A percentile compares a stretch with the other conserved stretches of the same genome.
These are phyloP conservation scores for Hypoxylon sp. DNA, from an alignment of 2,329 filamentous ascomycete species.

Conservation along the genomic window DNA sequence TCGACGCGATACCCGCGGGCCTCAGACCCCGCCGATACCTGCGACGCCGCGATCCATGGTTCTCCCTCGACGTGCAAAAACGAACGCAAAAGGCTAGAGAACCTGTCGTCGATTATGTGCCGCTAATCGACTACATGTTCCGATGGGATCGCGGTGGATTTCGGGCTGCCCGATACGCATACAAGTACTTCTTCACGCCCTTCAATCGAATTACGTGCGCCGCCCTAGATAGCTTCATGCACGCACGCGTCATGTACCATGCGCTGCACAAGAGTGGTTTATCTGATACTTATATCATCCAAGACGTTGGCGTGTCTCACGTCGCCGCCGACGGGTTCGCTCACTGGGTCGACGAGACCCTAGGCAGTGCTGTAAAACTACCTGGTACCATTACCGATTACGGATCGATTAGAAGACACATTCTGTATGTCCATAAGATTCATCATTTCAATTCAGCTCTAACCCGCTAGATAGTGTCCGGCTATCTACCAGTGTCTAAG, in stretches of 20 bases:
- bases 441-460: neutral
- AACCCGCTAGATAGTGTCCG: neutral
- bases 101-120: conserved; percentile 65
- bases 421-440: neutral
- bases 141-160: conserved; percentile 77
- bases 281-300: conserved; percentile 70
- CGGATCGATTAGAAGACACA: neutral
- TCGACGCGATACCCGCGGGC: conserved; percentile 57
- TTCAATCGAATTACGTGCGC: conserved; percentile 73
- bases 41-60: conserved; percentile 75
- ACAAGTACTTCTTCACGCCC: conserved; percentile 72
- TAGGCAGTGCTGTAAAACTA: conserved; percentile 65
- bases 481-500: neutral
- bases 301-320: conserved; percentile 70
- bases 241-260: conserved; percentile 73
- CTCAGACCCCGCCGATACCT: conserved; percentile 61
- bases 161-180: conserved; percentile 73
- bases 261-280: conserved; percentile 72
- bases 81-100: conserved; percentile 45
- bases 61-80: conserved; percentile 75
- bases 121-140: conserved; percentile 75
- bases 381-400: conserved; percentile 48
- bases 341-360: conserved; percentile 59
- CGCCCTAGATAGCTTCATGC: conserved; percentile 71
- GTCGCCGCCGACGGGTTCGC: conserved; percentile 58